Evolutionary conservation across 768 basidiomycete genomes (phyloP).

Genomic region (Daedalea quercina): DNA sequence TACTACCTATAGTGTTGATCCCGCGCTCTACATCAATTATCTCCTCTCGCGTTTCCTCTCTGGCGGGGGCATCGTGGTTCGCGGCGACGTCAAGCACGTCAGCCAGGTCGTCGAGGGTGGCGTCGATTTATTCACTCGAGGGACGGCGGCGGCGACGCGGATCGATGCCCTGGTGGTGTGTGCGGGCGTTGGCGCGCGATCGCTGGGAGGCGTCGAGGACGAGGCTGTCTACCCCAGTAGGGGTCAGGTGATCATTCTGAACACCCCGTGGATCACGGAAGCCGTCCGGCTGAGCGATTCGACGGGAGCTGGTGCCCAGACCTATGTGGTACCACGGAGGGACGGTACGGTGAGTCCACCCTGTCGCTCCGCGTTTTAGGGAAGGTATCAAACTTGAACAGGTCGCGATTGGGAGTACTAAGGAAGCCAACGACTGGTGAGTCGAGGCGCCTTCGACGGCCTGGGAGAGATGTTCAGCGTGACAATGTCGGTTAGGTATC

Average conservation of each 20-base stretch:
- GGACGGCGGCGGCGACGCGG: constrained; percentile 5
- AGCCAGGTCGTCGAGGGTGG: constrained; percentile 66
- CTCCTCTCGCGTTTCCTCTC: constrained; percentile 52
- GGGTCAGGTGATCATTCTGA: constrained; percentile 38
- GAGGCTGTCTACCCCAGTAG: constrained; percentile 39
- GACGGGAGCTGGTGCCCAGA: constrained; percentile 33
- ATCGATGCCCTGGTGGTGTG: constrained; percentile 61
- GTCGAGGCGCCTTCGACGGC: neutral
- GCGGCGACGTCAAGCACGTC: constrained; percentile 60
- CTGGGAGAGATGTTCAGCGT: neutral
- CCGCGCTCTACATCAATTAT: constrained; percentile 57
- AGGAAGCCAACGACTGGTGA: constrained; percentile 55
- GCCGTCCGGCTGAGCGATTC: constrained; percentile 40
- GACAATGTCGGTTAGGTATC: constrained; percentile 39
- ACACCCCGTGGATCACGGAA: constrained; percentile 43
- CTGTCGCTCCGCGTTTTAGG: neutral
- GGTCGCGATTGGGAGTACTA: constrained; percentile 58
- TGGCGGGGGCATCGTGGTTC: constrained; percentile 53
- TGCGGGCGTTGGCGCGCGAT: constrained; percentile 53
- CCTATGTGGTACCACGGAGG: constrained; percentile 60
- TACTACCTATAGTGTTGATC: constrained; percentile 64
- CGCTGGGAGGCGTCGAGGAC: constrained; percentile 47
- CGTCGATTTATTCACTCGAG: constrained; percentile 14
- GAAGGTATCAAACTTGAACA: constrained; percentile 8
- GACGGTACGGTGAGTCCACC: constrained; percentile 40